Base-by-base conservation (phyloP, 192 early-diverging fungal genomes). In the Dissophora globulifera region DNA sequence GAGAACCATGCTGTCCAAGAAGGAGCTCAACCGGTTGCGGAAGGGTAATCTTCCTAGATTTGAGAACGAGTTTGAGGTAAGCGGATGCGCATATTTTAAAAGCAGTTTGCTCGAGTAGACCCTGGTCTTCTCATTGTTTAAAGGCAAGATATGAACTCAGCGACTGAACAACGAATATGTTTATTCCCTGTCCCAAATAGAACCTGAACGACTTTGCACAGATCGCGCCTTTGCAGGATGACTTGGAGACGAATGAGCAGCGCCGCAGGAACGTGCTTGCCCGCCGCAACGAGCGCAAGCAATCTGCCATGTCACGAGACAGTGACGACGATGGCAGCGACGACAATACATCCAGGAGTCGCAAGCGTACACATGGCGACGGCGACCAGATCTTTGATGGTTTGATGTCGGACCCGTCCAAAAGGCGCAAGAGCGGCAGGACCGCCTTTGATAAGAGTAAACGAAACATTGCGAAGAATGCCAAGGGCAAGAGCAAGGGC, bases 41-140 rank as follows among this genome's bases (percentile, higher is more conserved):
- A 75, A 81, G 19, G 82, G 82, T 47, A 84, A 82, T 31, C 61
- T 87, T 25, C 83, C 81, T 47, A 81, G 85, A 13, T 88, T 95
- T 47, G 87, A 93, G 22, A 88, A 95, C 78, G 96, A 97, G 82
- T 95, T 97, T 81, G 84, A 89, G 62, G 90, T 90, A 82, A 38
- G n/a, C n/a, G n/a, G n/a, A n/a, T n/a, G n/a, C n/a, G n/a, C n/a
- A n/a, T n/a, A n/a, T n/a, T n/a, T n/a, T n/a, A n/a, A n/a, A n/a
- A n/a, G n/a, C n/a, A n/a, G n/a, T n/a, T n/a, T n/a, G n/a, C n/a
- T n/a, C n/a, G n/a, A n/a, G n/a, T n/a, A n/a, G n/a, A n/a, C n/a
- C n/a, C n/a, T n/a, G n/a, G n/a, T n/a, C n/a, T n/a, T n/a, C n/a
- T n/a, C n/a, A n/a, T n/a, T n/a, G n/a, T n/a, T n/a, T n/a, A n/a